Base-by-base conservation (phyloP, 257 asterid genomes). In the Avicennia marina region DNA sequence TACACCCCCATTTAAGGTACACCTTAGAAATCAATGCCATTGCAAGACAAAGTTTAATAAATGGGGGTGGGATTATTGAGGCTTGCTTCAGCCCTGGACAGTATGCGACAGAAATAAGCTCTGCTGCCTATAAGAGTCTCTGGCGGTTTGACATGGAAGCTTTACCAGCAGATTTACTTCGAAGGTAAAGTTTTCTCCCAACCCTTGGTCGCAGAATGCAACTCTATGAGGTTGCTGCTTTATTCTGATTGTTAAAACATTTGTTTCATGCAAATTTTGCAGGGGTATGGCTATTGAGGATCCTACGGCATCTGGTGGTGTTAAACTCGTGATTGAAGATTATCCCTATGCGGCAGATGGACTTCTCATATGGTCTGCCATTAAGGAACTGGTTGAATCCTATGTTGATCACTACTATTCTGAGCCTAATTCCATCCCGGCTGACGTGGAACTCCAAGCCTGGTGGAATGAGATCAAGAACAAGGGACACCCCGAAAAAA, bases 231-330 rank as follows among this genome's bases (percentile, higher is more conserved):
- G 27, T 44, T 26, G 1, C 50, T 20, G 19, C 39, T 24, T 40
- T 24, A 27, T 42, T 55, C 11, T 3, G 18, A 60, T 49, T 45
- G 26, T 43, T 12, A 22, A 26, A 33, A 21, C 16, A 20, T n/a
- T 12, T 22, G 4, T 6, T 42, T 11, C 16, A 18, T 40, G 9
- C n/a, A 49, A 40, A 26, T 53, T 63, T 21, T 54, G 52, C 62
- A 89, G 97, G 83, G 97, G 97, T 29, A 72, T 86, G 90, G 97
- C 93, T 24, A 85, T 79, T 11, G 88, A 89, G 78, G 97, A 89
- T 80, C 82, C 95, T 29, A 72, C 94, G 0, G 75, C 52, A 62
- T 94, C 93, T 0, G 68, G 94, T 24, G 93, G 95, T 1, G 71
- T 89, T 58, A 82, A 77, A 57, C 95, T 84, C 4, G 75, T 86